Conservation (phyloP, 345 rosid genomes). For the Bruguiera parviflora region DNA sequence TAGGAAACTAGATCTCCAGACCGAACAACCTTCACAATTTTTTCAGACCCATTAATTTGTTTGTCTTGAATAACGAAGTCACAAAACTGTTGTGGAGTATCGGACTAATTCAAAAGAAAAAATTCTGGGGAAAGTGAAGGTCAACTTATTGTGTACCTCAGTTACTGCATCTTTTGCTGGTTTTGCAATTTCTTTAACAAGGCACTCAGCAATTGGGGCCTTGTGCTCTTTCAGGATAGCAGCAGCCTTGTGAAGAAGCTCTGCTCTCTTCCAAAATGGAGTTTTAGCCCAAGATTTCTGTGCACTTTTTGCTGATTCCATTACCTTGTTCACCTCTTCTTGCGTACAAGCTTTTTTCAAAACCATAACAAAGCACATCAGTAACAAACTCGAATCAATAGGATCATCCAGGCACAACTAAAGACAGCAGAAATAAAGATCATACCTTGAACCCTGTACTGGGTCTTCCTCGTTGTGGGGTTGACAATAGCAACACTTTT, state of each 20-base stretch:
- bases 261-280: slow-evolving; percentile 95
- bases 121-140: no score
- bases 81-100: no score
- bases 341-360: slow-evolving; percentile 69
- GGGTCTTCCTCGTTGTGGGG: slow-evolving; percentile 74
- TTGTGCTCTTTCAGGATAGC: slow-evolving; percentile 80
- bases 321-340: slow-evolving; percentile 85
- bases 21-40: slow-evolving; percentile 62
- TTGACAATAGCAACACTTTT: slow-evolving; percentile 74
- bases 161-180: slow-evolving; percentile 92
- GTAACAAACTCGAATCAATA: not conserved
- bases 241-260: slow-evolving; percentile 92
- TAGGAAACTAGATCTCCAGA: slow-evolving; percentile 95
- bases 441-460: slow-evolving; percentile 88
- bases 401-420: not conserved
- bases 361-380: not conserved
- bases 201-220: slow-evolving; percentile 77
- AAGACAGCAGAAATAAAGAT: no score
- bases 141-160: slow-evolving; percentile 43
- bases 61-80: no score
- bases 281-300: slow-evolving; percentile 94
- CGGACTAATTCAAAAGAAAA: no score
- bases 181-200: slow-evolving; percentile 94
- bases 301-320: slow-evolving; percentile 73
- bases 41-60: no score